Evolutionary conservation across 768 basidiomycete species (phyloP), one percentile per base, ranked within the genome.

Genomic region (Mycena epipterygia): DNA sequence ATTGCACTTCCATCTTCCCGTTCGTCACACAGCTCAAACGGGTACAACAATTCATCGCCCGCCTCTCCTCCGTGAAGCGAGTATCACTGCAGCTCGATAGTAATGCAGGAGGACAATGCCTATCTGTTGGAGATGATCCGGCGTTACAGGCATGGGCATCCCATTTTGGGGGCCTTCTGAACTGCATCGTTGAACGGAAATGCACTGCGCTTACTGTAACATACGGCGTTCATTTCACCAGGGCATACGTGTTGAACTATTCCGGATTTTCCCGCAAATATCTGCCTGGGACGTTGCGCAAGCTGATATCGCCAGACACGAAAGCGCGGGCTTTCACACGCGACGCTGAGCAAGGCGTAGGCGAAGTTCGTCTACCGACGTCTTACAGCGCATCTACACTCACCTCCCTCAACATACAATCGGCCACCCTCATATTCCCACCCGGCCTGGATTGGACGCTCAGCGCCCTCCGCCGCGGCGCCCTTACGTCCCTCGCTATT

Each of bases 371-470:
- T 7, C 35, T 14, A 37, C 14, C 35, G 35, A 14, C 35, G 8
- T 37, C 35, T 37, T 29, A 32, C 13, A 41, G 42, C 11, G 5
- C 5, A 17, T 56, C 64, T n/a, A 42, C 21, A 3, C 46, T 66
- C 13, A 48, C 21, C 1, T 17, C 51, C 29, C 23, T 66, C 0
- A 12, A 19, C 19, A 66, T 66, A 53, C 32, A 57, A 2, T 66
- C 55, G 1, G 17, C 32, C 16, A 49, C n/a, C 16, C 46, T 66
- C 44, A 19, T 57, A 21, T 2, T 48, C 14, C 64, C 55, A 2
- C 55, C 64, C 7, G 42, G 42, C 19, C 32, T 66, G 4, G 2
- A 21, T 39, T 66, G 42, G 42, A 66, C 64, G 7, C 64, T 66
- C 25, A 23, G 42, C 1, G 55, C 23, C 17, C 53, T 66, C 32